Conservation (phyloP, 1,139 yeast genomes). For the Diutina neorugosa region DNA sequence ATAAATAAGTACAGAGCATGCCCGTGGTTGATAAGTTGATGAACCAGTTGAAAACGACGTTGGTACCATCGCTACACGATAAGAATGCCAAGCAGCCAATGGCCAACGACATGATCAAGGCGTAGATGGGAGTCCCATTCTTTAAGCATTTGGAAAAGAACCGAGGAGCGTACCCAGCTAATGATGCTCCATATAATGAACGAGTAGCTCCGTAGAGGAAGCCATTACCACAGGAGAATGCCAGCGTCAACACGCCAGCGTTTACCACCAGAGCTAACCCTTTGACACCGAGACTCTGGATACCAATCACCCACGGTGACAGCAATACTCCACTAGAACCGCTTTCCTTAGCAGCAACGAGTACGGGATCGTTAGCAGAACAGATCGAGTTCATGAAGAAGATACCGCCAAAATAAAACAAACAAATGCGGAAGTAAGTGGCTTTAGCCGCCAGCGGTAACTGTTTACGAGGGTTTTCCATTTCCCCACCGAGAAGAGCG, state of each 20-base stretch:
- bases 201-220: constrained; percentile 25
- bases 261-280: constrained; percentile 26
- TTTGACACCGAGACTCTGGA: constrained; percentile 21
- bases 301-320: constrained; percentile 30
- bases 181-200: constrained; percentile 22
- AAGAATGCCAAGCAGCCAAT: constrained; percentile 18
- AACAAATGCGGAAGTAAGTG: constrained; percentile 21
- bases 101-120: constrained; percentile 15
- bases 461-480: constrained; percentile 19
- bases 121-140: constrained; percentile 25
- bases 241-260: constrained; percentile 22
- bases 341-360: constrained; percentile 14
- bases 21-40: constrained; percentile 37
- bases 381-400: constrained; percentile 25
- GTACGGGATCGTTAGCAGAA: constrained; percentile 20
- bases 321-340: constrained; percentile 23
- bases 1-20: constrained; percentile 38
- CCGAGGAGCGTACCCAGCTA: constrained; percentile 26
- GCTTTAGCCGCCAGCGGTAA: constrained; percentile 24
- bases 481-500: constrained; percentile 23
- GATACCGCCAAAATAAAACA: constrained; percentile 27
- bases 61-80: constrained; percentile 16
- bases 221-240: constrained; percentile 29
- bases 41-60: constrained; percentile 26
- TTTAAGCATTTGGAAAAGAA: constrained; percentile 20